phyloP scores from a whole-genome alignment of 768 basidiomycete species.

The Exidia glandulosa region DNA sequence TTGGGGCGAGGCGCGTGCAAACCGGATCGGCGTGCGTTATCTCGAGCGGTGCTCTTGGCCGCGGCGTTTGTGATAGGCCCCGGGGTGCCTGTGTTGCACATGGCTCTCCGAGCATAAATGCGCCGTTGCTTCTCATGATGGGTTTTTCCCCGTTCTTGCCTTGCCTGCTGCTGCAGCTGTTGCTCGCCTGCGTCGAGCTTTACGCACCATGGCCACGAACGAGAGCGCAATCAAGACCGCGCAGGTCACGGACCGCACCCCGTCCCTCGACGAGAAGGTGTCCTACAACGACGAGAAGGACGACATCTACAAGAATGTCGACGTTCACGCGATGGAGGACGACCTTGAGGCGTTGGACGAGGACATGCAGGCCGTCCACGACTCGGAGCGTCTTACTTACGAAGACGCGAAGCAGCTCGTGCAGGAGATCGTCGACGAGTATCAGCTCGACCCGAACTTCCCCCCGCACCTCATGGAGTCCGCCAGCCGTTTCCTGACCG shows the following conservation, averaged over 20 bases:
- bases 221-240: not conserved
- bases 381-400: constrained; percentile 87
- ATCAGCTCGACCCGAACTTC: not conserved
- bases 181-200: not conserved
- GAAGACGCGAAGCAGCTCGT: not conserved
- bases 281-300: not conserved
- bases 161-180: not conserved
- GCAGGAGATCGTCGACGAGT: not conserved
- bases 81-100: not conserved
- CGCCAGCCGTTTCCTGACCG: not conserved
- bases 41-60: no score
- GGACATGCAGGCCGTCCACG: constrained; percentile 89
- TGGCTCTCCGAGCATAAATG: not conserved
- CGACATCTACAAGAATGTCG: not conserved
- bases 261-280: not conserved
- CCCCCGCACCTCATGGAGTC: not conserved
- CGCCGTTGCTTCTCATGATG: not conserved
- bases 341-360: not conserved
- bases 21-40: no score
- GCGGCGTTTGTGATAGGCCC: not conserved
- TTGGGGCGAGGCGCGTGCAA: no score
- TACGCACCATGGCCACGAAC: not conserved
- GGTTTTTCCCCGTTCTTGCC: not conserved
- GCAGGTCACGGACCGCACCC: not conserved
- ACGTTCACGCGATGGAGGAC: not conserved